Evolutionary conservation across 2,329 filamentous ascomycete genomes (phyloP), one percentile per base, ranked within the genome.

Genomic region (Dactylonectria estremocensis): DNA sequence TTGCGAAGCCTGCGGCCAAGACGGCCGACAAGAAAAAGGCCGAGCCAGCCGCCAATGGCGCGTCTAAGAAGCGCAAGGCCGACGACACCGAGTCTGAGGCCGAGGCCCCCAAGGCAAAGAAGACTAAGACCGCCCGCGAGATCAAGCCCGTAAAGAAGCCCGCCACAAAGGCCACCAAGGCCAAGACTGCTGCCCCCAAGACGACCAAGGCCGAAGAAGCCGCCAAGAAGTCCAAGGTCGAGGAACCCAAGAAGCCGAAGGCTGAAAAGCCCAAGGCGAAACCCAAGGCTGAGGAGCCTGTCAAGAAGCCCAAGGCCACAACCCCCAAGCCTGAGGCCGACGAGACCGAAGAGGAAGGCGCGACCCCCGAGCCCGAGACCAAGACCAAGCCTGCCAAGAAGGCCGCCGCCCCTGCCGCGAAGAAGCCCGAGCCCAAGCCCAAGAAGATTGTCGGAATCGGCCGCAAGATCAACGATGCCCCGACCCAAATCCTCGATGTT

Each of bases 401-500:
- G 64, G 64, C 63, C 6, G 65, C 67, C 60, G 66, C 61, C 46
- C 69, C 56, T 31, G 52, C 24, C 57, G 46, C 33, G 14, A 60
- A 64, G 46, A 69, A 66, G 45, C 10, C 61, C 16, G 61, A 50
- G 28, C 56, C 72, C 58, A 72, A 28, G 24, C 24, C 74, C 46
- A 80, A 90, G 77, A 89, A 89, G 24, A 53, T 63, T 1, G 69
- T 76, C 31, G 71, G 65, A 8, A 79, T 90, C 69, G 91, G 94
- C 77, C 92, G 92, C 80, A 89, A 89, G 77, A 90, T 95, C 75
- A 95, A 94, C 79, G 78, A 87, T 24, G 84, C 87, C 16, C 92
- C 92, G 5, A 89, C 85, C 0, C 80, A 89, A 71, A 83, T 85
- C 28, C 86, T 96, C 66, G 90, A 95, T 76, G 84, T 96, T 66